These are phyloP conservation scores for Chlorella sorokiniana DNA, from an alignment of 139 green algal genomes.

Conservation along the genomic window DNA sequence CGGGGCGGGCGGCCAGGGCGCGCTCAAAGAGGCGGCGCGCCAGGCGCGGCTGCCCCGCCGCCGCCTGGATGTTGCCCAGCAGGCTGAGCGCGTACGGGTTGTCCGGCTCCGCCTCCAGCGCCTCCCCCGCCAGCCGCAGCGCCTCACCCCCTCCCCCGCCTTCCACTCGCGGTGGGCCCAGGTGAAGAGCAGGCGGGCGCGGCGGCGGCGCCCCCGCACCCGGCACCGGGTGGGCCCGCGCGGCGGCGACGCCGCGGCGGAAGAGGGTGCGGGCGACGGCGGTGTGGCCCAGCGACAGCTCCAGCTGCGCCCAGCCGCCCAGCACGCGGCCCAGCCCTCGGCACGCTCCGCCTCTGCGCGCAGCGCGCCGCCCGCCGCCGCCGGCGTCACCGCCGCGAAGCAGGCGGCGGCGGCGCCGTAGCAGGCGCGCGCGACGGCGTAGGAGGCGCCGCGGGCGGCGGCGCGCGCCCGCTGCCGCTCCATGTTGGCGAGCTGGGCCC, in stretches of 20 bases:
- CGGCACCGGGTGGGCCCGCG: slow-evolving; percentile 39
- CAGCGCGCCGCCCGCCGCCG: neutral
- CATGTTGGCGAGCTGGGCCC: slow-evolving; percentile 62
- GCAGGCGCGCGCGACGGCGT: slow-evolving; percentile 15
- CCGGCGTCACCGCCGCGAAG: slow-evolving; percentile 5
- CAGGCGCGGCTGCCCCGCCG: slow-evolving; percentile 41
- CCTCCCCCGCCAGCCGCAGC: slow-evolving; percentile 23
- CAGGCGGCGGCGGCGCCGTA: slow-evolving; percentile 53
- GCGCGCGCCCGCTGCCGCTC: slow-evolving; percentile 40
- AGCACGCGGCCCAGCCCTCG: slow-evolving; percentile 41
- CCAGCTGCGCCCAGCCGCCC: slow-evolving; percentile 56
- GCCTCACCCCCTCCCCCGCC: slow-evolving; percentile 19
- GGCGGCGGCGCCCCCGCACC: slow-evolving; percentile 30
- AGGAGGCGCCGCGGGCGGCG: slow-evolving; percentile 1
- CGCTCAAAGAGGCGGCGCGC: slow-evolving; percentile 36
- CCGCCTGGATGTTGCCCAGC: slow-evolving; percentile 41
- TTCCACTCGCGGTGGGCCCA: slow-evolving; percentile 60
- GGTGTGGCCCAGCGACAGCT: slow-evolving; percentile 54
- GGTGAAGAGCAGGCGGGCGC: slow-evolving; percentile 45
- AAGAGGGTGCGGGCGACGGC: slow-evolving; percentile 59
- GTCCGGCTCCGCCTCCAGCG: slow-evolving; percentile 43
- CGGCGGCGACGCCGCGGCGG: slow-evolving; percentile 43
- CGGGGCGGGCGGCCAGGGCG: slow-evolving; percentile 7
- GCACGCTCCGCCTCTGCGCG: neutral
- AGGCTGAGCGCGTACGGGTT: slow-evolving; percentile 53